phyloP scores from a whole-genome alignment of 768 basidiomycete genomes.

The Mrakia gelida region DNA sequence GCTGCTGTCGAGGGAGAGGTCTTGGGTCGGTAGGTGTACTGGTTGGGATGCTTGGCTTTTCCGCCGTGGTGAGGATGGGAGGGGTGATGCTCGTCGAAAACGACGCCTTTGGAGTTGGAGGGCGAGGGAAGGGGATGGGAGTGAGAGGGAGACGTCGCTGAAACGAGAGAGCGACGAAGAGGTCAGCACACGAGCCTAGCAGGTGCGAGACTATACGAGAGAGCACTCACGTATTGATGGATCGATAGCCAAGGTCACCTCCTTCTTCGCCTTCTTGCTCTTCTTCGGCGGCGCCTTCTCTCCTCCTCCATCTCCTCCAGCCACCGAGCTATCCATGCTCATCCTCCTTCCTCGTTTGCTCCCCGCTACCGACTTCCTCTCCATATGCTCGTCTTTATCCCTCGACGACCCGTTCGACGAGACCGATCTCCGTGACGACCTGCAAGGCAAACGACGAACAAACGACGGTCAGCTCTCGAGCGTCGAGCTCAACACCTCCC shows the following conservation, averaged over 20 bases:
- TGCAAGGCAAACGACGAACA: neutral
- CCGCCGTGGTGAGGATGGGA: constrained; percentile 9
- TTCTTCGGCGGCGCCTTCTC: neutral
- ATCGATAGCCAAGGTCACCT: neutral
- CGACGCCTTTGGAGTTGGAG: neutral
- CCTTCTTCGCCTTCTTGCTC: constrained; percentile 29
- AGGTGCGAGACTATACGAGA: neutral
- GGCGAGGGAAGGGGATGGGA: neutral
- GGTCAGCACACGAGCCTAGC: neutral
- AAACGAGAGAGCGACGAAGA: neutral
- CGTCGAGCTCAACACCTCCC: neutral
- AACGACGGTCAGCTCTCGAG: neutral
- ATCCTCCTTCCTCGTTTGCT: constrained; percentile 6
- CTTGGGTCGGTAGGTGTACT: constrained; percentile 52
- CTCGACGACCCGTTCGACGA: constrained; percentile 4
- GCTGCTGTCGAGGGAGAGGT: constrained; percentile 6
- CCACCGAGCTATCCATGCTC: constrained; percentile 2
- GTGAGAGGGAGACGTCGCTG: neutral
- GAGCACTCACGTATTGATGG: constrained; percentile 1
- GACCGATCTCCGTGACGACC: neutral
- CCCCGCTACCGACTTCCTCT: neutral
- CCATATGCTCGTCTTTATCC: neutral
- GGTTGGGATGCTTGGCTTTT: constrained; percentile 50
- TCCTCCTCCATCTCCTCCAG: neutral
- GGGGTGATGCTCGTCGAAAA: neutral